Evolutionary conservation across 371 early-diverging fungal genomes (phyloP).

Genomic region (Fennellomyces sp.): DNA sequence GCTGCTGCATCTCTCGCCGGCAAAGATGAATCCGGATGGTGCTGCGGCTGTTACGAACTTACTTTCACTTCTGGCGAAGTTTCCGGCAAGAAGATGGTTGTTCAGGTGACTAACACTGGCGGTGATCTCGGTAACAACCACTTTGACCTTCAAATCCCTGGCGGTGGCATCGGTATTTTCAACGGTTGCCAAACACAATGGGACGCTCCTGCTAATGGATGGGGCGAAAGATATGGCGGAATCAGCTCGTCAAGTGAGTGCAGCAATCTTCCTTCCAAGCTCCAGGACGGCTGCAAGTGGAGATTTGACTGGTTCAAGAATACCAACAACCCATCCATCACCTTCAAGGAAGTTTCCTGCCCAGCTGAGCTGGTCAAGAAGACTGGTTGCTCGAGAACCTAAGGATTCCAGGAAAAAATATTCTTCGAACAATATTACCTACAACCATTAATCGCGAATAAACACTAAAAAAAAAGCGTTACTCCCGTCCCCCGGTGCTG

Average conservation of each 20-base stretch:
- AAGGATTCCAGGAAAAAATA: neutral
- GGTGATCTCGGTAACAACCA: conserved; percentile 39
- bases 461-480: neutral
- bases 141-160: conserved; percentile 53
- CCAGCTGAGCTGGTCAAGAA: conserved; percentile 32
- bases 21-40: conserved; percentile 31
- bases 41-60: conserved; percentile 51
- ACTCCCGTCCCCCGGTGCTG: too few relatives aligned
- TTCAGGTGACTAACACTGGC: conserved; percentile 54
- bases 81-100: conserved; percentile 46
- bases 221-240: conserved; percentile 50
- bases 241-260: conserved; percentile 29
- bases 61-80: conserved; percentile 39
- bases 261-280: conserved; percentile 27
- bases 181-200: conserved; percentile 41
- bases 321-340: conserved; percentile 41
- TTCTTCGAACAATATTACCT: neutral
- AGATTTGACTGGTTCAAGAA: conserved; percentile 47
- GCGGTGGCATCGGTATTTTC: conserved; percentile 52
- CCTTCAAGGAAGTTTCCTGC: conserved; percentile 45
- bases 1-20: conserved; percentile 45
- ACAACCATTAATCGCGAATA: neutral
- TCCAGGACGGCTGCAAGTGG: conserved; percentile 48
- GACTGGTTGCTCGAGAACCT: conserved; percentile 30
- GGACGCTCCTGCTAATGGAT: conserved; percentile 34